Evolutionary conservation across 108 stramenopile species (phyloP), one percentile per base, ranked within the genome.

Genomic region (Nannochloropsis salina): DNA sequence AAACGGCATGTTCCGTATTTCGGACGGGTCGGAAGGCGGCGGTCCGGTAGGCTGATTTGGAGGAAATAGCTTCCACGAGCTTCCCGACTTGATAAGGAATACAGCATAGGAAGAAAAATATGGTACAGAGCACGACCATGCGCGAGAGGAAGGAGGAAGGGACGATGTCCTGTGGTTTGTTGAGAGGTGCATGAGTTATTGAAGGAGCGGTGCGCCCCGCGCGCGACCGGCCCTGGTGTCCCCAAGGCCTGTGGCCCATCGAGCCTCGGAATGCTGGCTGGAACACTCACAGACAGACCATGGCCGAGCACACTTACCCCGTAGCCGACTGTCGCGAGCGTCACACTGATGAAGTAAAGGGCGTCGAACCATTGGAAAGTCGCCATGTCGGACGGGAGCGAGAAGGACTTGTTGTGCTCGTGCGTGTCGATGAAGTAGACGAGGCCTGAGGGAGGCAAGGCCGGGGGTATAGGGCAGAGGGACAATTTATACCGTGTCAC

Each of bases 291-390:
- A 74, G 61, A 74, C 61, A 74, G n/a, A 74, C 5, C 61, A 74
- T 2, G 4, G 20, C 15, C 61, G 6, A 74, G 31, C 31, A 2
- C 61, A 74, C 61, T 74, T 74, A 74, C 61, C n/a, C 61, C 61
- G 61, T 74, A 74, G n/a, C 61, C 61, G 61, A 74, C 61, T n/a
- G 61, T 74, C 61, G 61, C 61, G 61, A 74, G 61, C 61, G 61
- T 74, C 61, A 74, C 61, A n/a, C 20, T n/a, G 20, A 74, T n/a
- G n/a, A 74, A 74, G n/a, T 74, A 74, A 4, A 74, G 61, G 4
- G 61, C 61, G n/a, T 74, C 61, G 20, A 74, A n/a, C 61, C 61
- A 74, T 15, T 15, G 15, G 61, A 74, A 74, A 15, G n/a, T n/a
- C 61, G 15, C n/a, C 61, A 74, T 74, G 61, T 74, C 61, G 3